Conservation (phyloP, 148 eudicot species). For the Suaeda aralocaspica region DNA sequence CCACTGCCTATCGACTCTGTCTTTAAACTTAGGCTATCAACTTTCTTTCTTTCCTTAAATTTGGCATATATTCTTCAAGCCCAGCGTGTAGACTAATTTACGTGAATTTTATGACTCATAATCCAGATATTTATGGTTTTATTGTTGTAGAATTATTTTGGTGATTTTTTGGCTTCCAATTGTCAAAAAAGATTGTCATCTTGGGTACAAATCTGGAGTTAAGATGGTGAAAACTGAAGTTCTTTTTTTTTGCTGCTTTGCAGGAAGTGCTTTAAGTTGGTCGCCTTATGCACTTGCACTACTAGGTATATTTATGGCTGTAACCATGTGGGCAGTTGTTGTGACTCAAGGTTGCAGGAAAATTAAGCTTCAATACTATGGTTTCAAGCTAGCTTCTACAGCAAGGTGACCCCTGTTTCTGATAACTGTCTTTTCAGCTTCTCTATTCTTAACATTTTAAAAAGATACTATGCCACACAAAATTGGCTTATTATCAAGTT, state of each 20-base stretch:
- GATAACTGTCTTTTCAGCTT: not conserved
- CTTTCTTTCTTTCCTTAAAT: no score
- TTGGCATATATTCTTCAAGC: no score
- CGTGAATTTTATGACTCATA: no score
- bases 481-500: not conserved
- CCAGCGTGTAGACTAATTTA: no score
- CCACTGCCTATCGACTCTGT: no score
- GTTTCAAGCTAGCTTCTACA: constrained; percentile 92
- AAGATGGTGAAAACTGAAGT: not conserved
- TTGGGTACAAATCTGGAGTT: not conserved
- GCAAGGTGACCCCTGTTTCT: constrained; percentile 51
- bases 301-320: constrained; percentile 57
- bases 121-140: no score
- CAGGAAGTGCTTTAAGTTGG: constrained; percentile 73
- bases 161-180: no score
- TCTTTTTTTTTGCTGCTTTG: constrained; percentile 22
- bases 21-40: no score
- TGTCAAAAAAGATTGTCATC: no score
- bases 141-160: no score
- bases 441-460: not conserved
- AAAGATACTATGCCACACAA: not conserved
- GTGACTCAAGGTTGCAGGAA: constrained; percentile 97
- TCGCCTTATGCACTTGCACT: constrained; percentile 72
- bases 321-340: constrained; percentile 94
- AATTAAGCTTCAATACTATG: constrained; percentile 88